Conservation (phyloP, 495 filamentous ascomycete genomes). For the Penicillium pulvis region DNA sequence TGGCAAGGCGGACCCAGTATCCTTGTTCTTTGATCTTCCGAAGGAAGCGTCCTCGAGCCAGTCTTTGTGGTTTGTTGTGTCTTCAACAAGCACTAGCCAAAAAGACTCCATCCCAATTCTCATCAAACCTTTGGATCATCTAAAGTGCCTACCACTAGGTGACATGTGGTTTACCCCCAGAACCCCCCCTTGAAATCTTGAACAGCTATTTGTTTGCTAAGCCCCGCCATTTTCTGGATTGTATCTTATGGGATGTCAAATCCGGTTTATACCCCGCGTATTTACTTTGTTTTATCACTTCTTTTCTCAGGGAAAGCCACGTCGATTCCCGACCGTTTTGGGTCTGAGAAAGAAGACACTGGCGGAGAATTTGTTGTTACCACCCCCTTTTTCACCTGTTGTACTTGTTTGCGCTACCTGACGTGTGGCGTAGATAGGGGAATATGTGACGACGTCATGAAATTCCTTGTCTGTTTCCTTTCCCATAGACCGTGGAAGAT, state of each 20-base stretch:
- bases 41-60: not conserved
- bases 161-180: not conserved
- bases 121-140: not conserved
- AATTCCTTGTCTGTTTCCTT: constrained; percentile 34
- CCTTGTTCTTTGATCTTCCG: not conserved
- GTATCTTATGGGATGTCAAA: constrained; percentile 35
- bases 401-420: constrained; percentile 18
- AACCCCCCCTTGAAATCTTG: constrained; percentile 8
- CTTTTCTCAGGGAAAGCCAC: constrained; percentile 31
- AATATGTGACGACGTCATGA: constrained; percentile 46
- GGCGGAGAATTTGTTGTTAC: constrained; percentile 3
- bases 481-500: constrained; percentile 19
- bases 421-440: constrained; percentile 31
- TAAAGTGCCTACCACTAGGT: not conserved
- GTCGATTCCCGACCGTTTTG: not conserved
- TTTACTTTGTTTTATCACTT: constrained; percentile 14
- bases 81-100: not conserved
- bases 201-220: not conserved
- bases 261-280: constrained; percentile 39
- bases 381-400: constrained; percentile 16
- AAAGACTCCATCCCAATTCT: not conserved
- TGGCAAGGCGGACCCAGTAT: not conserved
- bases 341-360: constrained; percentile 15
- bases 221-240: constrained; percentile 24
- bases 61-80: not conserved